A percentile compares a stretch with the other conserved stretches of the same genome.
Conservation (phyloP, 768 basidiomycete species). For the Tylopilus sp. region DNA sequence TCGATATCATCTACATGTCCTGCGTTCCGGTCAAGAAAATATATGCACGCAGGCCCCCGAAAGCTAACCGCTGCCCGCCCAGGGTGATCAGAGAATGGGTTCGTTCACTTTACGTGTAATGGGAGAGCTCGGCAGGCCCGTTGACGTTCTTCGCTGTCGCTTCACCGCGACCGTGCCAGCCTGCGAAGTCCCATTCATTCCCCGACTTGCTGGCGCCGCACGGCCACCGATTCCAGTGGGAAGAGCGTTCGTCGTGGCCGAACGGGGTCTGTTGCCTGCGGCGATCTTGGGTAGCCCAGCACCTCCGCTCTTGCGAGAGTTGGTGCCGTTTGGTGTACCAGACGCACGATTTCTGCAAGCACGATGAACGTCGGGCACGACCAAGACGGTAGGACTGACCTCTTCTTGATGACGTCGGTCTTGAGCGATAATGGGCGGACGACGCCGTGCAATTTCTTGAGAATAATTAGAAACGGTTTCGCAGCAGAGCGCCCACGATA, state of each 20-base stretch:
- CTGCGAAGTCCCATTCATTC: constrained; percentile 15
- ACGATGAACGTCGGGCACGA: background rate
- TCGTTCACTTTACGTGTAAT: constrained; percentile 32
- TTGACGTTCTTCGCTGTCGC: constrained; percentile 77
- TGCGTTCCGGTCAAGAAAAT: constrained; percentile 33
- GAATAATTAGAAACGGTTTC: constrained; percentile 10
- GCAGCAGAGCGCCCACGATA: constrained; percentile 17
- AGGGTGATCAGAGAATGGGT: constrained; percentile 6
- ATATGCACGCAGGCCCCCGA: constrained; percentile 26
- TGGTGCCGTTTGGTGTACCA: constrained; percentile 58
- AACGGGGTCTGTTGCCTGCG: constrained; percentile 68
- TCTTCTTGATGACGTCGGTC: constrained; percentile 97
- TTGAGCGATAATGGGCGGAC: constrained; percentile 92
- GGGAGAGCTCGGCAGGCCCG: constrained; percentile 43
- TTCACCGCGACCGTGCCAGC: constrained; percentile 51
- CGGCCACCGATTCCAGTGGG: constrained; percentile 46
- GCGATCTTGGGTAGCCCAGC: constrained; percentile 72
- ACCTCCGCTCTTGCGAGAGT: constrained; percentile 55
- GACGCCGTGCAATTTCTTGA: constrained; percentile 92
- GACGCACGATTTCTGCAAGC: constrained; percentile 71
- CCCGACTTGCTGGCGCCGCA: constrained; percentile 33
- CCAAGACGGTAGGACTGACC: constrained; percentile 41
- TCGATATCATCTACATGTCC: constrained; percentile 33
- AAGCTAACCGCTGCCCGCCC: background rate
- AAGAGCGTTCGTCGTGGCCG: constrained; percentile 59